Conservation (phyloP, 1,284 basidiomycete genomes). For the Moniliella sp. region DNA sequence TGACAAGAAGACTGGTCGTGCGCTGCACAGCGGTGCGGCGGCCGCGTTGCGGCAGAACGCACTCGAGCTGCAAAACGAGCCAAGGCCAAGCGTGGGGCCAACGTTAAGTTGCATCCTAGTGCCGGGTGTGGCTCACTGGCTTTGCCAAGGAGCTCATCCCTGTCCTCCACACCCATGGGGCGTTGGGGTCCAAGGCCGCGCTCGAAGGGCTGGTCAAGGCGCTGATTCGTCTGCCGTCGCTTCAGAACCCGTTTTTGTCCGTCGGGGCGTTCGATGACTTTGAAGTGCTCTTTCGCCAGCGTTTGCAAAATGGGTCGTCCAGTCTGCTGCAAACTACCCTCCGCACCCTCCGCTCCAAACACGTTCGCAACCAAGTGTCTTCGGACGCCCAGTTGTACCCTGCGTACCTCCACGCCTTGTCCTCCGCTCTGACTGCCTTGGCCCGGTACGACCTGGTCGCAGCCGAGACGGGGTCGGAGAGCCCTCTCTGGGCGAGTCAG, state of each 20-base stretch:
- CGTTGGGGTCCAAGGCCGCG: neutral
- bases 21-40: conserved; percentile 16
- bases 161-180: neutral
- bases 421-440: conserved; percentile 22
- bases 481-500: too few species aligned
- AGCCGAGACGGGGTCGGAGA: too few species aligned
- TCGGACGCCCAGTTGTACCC: conserved; percentile 25
- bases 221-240: conserved; percentile 18
- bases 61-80: conserved; percentile 6
- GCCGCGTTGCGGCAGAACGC: conserved; percentile 10
- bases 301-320: neutral
- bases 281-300: conserved; percentile 19
- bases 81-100: too few species aligned
- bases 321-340: conserved; percentile 7
- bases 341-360: conserved; percentile 13
- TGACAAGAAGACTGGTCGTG: conserved; percentile 22
- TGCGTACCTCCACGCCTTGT: conserved; percentile 23
- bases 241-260: conserved; percentile 28
- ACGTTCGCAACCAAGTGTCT: conserved; percentile 10
- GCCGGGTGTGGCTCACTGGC: conserved; percentile 4
- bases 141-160: conserved; percentile 19
- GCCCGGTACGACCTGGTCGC: conserved; percentile 18
- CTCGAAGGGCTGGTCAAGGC: conserved; percentile 4
- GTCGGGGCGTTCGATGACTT: conserved; percentile 29
- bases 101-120: too few species aligned